Percentiles rank a stretch among this genome's conserved stretches.
phyloP scores from a whole-genome alignment of 1,284 basidiomycete genomes.

The Puccinia novopanici region DNA sequence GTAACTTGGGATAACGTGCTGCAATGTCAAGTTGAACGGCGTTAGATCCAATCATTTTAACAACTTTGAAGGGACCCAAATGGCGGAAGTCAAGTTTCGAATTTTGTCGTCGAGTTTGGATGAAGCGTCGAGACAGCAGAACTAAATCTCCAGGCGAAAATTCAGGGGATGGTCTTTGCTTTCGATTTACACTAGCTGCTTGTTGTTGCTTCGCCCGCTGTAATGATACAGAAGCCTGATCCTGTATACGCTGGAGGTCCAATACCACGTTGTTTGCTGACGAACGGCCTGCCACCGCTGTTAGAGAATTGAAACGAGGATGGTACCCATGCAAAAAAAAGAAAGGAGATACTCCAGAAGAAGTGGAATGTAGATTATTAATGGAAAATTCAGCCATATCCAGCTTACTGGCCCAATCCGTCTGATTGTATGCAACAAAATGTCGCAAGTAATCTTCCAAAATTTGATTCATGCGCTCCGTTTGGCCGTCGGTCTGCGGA shows the following conservation, averaged over 20 bases:
- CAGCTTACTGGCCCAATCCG: background rate
- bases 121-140: background rate
- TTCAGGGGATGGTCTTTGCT: background rate
- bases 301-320: slow-evolving; percentile 20
- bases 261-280: background rate
- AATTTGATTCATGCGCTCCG: too few relatives aligned
- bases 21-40: background rate
- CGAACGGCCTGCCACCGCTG: background rate
- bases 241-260: background rate
- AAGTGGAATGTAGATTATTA: slow-evolving; percentile 23
- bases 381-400: slow-evolving; percentile 30
- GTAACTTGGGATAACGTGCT: background rate
- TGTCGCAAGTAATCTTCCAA: too few relatives aligned
- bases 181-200: background rate
- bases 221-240: background rate
- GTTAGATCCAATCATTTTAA: background rate
- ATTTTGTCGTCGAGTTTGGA: background rate
- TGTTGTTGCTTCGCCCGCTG: background rate
- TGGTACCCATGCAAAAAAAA: slow-evolving; percentile 35
- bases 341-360: slow-evolving; percentile 17
- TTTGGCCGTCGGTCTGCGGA: too few relatives aligned
- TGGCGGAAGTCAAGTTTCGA: slow-evolving; percentile 19
- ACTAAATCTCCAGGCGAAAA: slow-evolving; percentile 28
- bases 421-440: slow-evolving; percentile 12
- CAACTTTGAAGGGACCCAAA: slow-evolving; percentile 18